A percentile compares a stretch with the other conserved stretches of the same genome.
Evolutionary conservation across 352 stramenopile species (phyloP).

Genomic region (Pythium catenulatum): DNA sequence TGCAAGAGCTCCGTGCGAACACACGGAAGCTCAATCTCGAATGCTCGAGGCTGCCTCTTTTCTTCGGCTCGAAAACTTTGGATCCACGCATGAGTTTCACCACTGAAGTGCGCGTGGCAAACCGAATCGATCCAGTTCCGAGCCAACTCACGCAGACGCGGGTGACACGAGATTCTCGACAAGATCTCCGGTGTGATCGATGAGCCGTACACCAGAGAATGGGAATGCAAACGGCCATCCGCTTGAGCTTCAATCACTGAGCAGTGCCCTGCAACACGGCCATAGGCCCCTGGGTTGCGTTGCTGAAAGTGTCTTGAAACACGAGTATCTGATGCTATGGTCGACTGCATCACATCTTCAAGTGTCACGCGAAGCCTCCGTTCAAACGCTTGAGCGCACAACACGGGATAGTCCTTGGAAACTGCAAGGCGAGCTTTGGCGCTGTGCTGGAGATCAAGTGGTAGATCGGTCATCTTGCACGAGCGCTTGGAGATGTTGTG

Average conservation of each 20-base stretch:
- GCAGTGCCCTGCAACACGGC: slow-evolving; percentile 24
- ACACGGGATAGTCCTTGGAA: slow-evolving; percentile 25
- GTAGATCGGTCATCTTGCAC: slow-evolving; percentile 3
- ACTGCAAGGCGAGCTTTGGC: neutral
- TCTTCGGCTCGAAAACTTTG: neutral
- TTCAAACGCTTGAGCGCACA: slow-evolving; percentile 24
- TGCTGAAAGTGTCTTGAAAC: slow-evolving; percentile 1
- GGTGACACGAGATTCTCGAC: slow-evolving; percentile 2
- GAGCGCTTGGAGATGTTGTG: no score
- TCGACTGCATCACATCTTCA: neutral
- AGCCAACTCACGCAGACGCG: neutral
- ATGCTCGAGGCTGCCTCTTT: neutral
- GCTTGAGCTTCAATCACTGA: slow-evolving; percentile 44
- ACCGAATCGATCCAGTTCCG: slow-evolving; percentile 10
- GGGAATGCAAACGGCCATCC: slow-evolving; percentile 47
- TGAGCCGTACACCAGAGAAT: slow-evolving; percentile 36
- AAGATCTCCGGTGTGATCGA: slow-evolving; percentile 10
- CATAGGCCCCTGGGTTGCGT: slow-evolving; percentile 1
- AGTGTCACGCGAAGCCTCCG: neutral
- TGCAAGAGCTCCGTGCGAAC: neutral
- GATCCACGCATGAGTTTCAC: neutral
- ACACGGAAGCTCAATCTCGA: neutral
- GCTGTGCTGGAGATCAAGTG: neutral
- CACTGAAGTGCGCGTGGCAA: neutral
- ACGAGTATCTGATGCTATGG: no score